Evolutionary conservation across 495 filamentous ascomycete species (phyloP), one percentile per base, ranked within the genome.

Genomic region (Tuber melanosporum): DNA sequence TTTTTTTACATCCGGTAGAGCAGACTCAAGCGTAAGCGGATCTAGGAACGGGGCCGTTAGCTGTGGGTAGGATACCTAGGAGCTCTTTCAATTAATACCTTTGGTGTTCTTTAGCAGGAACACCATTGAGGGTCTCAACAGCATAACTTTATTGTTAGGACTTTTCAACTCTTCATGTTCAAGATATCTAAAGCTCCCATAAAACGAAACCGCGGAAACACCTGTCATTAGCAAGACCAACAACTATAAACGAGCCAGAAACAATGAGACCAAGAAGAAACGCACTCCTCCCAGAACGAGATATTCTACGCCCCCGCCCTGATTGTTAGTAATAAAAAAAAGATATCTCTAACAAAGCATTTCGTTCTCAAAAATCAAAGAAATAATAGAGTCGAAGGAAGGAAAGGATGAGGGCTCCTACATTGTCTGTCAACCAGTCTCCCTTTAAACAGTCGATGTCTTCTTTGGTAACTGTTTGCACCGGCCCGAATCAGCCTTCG

Each of bases 381-480:
- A 72, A 72, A 42, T 52, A 26, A n/a, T 26, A 74, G 41, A 42
- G 42, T 19, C 20, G 71, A 62, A 78, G 26, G 39, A 71, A 69
- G 26, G n/a, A 72, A 69, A 72, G 44, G 32, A 43, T 19, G 36
- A 7, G 17, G 52, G 15, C 9, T 85, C 91, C 75, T 89, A 97
- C 94, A 86, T 97, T 97, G 84, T 99, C 95, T n/a, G 95, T 98
- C 71, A 99, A 87, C 95, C 95, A 99, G 86, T 98, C 96, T 83
- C 92, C 87, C 86, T 92, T 95, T 71, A 99, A 88, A 44, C 91
- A 90, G 84, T 92, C 91, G 77, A 98, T 89, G 84, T 99, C 95
- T 82, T 95, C 93, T 83, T 89, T 87, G 73, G 91, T 94, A 81
- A 94, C 92, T 93, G 84, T 32, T 84, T 86, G 32, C 87, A 87